Percentiles rank a stretch among this genome's conserved stretches.
Conservation (phyloP, 2,329 filamentous ascomycete genomes). For the Fusarium staphyleae region DNA sequence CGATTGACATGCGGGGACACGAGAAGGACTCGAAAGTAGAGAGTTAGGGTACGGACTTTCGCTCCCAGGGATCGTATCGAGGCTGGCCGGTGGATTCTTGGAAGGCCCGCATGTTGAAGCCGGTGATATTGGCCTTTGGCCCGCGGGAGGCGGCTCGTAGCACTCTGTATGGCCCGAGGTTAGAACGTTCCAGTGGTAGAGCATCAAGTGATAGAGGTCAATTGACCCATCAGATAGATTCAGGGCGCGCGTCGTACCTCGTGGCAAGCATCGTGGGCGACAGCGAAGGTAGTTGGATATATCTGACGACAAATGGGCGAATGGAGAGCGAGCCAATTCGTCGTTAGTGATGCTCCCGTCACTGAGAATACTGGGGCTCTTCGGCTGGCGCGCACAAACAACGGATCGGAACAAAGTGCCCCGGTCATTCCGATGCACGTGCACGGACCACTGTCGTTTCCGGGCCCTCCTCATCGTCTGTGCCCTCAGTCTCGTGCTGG, state of each 20-base stretch:
- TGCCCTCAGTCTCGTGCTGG: slow-evolving; percentile 23
- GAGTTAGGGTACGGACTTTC: slow-evolving; percentile 58
- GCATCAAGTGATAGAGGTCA: slow-evolving; percentile 4
- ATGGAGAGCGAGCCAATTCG: slow-evolving; percentile 43
- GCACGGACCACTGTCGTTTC: slow-evolving; percentile 34
- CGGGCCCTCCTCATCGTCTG: slow-evolving; percentile 28
- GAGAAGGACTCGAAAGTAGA: neutral
- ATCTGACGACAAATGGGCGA: slow-evolving; percentile 43
- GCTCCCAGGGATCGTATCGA: slow-evolving; percentile 72
- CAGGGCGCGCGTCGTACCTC: slow-evolving; percentile 42
- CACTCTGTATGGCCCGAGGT: slow-evolving; percentile 44
- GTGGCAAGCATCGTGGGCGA: slow-evolving; percentile 50
- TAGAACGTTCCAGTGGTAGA: slow-evolving; percentile 17
- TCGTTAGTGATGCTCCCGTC: slow-evolving; percentile 29
- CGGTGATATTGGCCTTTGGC: slow-evolving; percentile 79
- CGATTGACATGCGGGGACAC: neutral
- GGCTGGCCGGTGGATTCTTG: slow-evolving; percentile 71
- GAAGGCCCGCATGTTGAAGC: slow-evolving; percentile 87
- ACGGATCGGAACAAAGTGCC: slow-evolving; percentile 36
- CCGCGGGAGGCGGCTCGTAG: slow-evolving; percentile 60
- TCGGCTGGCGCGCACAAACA: neutral
- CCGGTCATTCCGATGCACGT: slow-evolving; percentile 30
- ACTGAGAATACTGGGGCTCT: slow-evolving; percentile 16
- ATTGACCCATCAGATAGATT: slow-evolving; percentile 8
- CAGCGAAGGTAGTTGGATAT: slow-evolving; percentile 36